A percentile compares a stretch with the other conserved stretches of the same genome.
Conservation (phyloP, 2,329 filamentous ascomycete species). For the Hypomyces rosellus region DNA sequence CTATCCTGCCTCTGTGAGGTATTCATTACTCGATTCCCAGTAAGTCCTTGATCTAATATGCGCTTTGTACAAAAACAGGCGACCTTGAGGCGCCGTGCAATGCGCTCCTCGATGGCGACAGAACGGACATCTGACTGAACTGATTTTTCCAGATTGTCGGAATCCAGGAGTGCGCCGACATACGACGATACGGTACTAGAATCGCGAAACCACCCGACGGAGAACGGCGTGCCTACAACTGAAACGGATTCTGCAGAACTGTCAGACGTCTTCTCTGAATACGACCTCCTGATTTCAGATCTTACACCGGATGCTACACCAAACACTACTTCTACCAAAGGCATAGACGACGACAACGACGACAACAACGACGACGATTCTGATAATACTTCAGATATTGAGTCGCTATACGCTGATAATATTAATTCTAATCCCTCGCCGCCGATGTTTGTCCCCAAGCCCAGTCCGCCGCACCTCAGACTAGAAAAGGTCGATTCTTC, state of each 20-base stretch:
- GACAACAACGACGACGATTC: constrained; percentile 23
- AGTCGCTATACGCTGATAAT: constrained; percentile 27
- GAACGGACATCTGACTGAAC: neutral
- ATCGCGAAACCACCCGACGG: constrained; percentile 8
- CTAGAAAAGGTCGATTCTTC: constrained; percentile 37
- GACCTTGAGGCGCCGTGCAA: too few relatives aligned
- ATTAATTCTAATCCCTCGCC: constrained; percentile 35
- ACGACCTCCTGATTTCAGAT: constrained; percentile 37
- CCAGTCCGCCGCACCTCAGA: constrained; percentile 46
- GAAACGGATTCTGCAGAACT: constrained; percentile 29
- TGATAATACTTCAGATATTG: constrained; percentile 16
- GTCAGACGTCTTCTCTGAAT: constrained; percentile 37
- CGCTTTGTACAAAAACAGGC: neutral
- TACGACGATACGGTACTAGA: too few relatives aligned
- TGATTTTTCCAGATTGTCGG: too few relatives aligned
- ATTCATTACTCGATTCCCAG: constrained; percentile 17
- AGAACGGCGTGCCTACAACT: constrained; percentile 1
- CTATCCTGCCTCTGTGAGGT: constrained; percentile 34
- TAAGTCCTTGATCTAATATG: constrained; percentile 20
- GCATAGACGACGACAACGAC: constrained; percentile 23
- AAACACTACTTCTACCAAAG: constrained; percentile 21
- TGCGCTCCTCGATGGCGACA: constrained; percentile 3
- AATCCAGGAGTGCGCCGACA: too few relatives aligned
- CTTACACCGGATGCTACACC: constrained; percentile 19
- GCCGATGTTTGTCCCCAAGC: constrained; percentile 45